Conservation (phyloP, 805 yeast species). For the Ogataea trehaloabstinens region DNA sequence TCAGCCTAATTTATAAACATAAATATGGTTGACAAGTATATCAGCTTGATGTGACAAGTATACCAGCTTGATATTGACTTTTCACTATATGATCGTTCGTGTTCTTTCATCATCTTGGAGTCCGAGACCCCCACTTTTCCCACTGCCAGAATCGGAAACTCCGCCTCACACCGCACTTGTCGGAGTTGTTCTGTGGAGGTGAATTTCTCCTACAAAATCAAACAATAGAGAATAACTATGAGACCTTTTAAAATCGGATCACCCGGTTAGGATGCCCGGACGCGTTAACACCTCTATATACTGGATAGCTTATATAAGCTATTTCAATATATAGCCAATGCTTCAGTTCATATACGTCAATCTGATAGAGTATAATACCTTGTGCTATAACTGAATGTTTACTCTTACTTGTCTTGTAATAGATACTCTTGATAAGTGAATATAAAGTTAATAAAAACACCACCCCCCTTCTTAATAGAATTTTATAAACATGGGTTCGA, state of each 20-base stretch:
- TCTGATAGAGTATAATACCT: slow-evolving; percentile 1
- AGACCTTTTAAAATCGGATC: background rate
- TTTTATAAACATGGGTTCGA: background rate
- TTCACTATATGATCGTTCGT: no score
- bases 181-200: no score
- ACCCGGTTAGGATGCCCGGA: background rate
- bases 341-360: background rate
- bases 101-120: no score
- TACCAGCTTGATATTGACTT: no score
- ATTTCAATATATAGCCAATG: background rate
- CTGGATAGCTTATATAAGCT: background rate
- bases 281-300: slow-evolving; percentile 1
- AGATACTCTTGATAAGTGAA: background rate
- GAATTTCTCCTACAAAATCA: no score
- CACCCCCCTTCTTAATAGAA: background rate
- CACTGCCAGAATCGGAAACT: no score
- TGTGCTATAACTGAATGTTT: background rate
- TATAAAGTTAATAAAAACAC: background rate
- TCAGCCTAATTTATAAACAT: no score
- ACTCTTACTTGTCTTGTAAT: background rate
- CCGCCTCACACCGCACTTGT: no score
- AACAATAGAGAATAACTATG: no score
- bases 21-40: no score
- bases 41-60: no score
- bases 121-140: no score